Evolutionary conservation across 2,329 filamentous ascomycete genomes (phyloP), one percentile per base, ranked within the genome.

Genomic region (Ophiostoma ips): DNA sequence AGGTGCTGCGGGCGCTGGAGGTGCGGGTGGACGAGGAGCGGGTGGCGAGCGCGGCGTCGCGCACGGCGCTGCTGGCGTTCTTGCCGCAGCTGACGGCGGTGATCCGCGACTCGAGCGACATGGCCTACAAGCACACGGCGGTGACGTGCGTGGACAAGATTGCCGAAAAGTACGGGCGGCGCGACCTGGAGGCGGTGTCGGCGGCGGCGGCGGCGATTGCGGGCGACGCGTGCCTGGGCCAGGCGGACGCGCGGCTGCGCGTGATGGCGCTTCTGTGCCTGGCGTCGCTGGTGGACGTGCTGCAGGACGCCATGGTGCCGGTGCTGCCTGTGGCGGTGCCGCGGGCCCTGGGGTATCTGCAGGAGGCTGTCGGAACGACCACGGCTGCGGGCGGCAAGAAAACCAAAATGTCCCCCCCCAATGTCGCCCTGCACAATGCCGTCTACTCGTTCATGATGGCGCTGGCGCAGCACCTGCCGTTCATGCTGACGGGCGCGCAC

Each of bases 121-220:
- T 83, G 49, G 73, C 79, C 28, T 83, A 92, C 63, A 88, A 90
- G 66, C 83, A 88, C 59, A 87, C 86, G 11, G 86, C 89, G 1
- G 81, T 98, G 54, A 81, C 81, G 34, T 96, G 90, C 58, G 83
- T 96, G 41, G 89, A 95, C 66, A 86, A 87, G 64, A 94, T 98
- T 55, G 79, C 86, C 2, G 89, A 95, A 66, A 90, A 90, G 63
- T 96, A 95, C 63, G 94, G 92, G 57, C 94, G 92, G 71, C 94
- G 89, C 63, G 86, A 95, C 60, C 73, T 84, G 1, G 79, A 84
- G 57, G 81, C 80, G 41, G 84, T 95, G 41, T 73, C 84, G 24
- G 76, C 77, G 5, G 84, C 88, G 5, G 87, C 88, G 5, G 72
- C 80, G 52, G 83, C 83, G 1, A 83, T 98, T 58, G 81, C 85